Evolutionary conservation across 1,139 yeast species (phyloP).

Genomic region (Diutina catenulata): DNA sequence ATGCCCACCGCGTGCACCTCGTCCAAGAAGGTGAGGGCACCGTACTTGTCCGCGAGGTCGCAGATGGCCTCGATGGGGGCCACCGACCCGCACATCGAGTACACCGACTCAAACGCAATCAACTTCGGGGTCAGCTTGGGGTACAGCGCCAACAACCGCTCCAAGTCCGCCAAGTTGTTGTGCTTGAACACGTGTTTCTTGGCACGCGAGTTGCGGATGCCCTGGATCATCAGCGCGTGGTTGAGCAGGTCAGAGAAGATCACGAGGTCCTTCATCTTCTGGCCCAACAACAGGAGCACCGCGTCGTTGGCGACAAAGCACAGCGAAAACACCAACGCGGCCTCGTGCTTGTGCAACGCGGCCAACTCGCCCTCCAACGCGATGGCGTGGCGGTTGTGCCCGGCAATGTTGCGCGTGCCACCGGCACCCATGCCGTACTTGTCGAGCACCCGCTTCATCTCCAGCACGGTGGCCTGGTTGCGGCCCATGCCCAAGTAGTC

Average conservation of each 20-base stretch:
- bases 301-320: conserved; percentile 98
- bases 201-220: conserved; percentile 84
- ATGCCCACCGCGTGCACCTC: conserved; percentile 99
- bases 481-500: conserved; percentile 94
- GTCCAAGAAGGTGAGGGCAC: conserved; percentile 91
- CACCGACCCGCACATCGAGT: conserved; percentile 97
- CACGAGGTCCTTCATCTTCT: conserved; percentile 78
- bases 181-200: conserved; percentile 85
- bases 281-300: conserved; percentile 83
- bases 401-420: conserved; percentile 97
- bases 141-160: conserved; percentile 60
- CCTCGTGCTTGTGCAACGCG: conserved; percentile 86
- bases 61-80: conserved; percentile 90
- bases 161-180: conserved; percentile 77
- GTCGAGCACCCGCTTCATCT: conserved; percentile 73
- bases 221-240: conserved; percentile 97
- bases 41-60: conserved; percentile 93
- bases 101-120: conserved; percentile 94
- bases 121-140: conserved; percentile 83
- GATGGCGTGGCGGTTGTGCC: conserved; percentile 86
- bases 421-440: conserved; percentile 98
- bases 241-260: conserved; percentile 87
- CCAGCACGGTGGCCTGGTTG: conserved; percentile 56
- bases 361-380: conserved; percentile 80
- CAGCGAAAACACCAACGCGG: conserved; percentile 87